A percentile compares a stretch with the other conserved stretches of the same genome.
Conservation (phyloP, 176 grass and related monocot genomes). For the Tuctoria greenei region DNA sequence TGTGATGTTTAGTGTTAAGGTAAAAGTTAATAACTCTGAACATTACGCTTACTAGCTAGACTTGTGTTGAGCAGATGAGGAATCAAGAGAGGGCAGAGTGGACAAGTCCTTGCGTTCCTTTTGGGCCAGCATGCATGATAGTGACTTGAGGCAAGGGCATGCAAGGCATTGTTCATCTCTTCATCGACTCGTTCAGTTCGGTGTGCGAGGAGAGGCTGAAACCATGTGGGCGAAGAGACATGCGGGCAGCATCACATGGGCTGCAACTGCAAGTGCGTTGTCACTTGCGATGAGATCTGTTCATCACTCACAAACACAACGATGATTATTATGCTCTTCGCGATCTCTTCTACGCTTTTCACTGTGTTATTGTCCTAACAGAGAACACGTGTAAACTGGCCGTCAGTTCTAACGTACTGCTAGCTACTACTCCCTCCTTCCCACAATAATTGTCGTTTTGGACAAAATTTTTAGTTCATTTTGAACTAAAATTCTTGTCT, state of each 20-base stretch:
- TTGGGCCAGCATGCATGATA: slow-evolving; percentile 6
- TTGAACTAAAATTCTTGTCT: too few relatives aligned
- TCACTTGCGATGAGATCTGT: neutral
- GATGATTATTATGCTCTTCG: too few relatives aligned
- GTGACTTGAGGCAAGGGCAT: slow-evolving; percentile 7
- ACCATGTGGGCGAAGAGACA: slow-evolving; percentile 25
- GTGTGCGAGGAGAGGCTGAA: slow-evolving; percentile 16
- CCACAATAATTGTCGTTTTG: too few relatives aligned
- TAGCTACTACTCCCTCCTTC: too few relatives aligned
- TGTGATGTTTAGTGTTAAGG: too few relatives aligned
- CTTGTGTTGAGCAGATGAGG: neutral
- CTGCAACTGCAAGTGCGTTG: slow-evolving; percentile 21
- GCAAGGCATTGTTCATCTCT: neutral
- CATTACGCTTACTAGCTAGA: neutral
- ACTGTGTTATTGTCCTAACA: neutral
- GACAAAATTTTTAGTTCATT: too few relatives aligned
- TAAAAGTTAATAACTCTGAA: too few relatives aligned
- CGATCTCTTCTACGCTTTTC: neutral
- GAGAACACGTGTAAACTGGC: neutral
- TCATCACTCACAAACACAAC: neutral
- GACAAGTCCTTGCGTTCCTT: neutral
- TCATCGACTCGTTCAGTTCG: slow-evolving; percentile 2
- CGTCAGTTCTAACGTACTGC: too few relatives aligned
- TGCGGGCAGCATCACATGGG: slow-evolving; percentile 10
- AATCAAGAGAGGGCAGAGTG: neutral